Conservation (phyloP, 768 basidiomycete species). For the Terana coerulea region DNA sequence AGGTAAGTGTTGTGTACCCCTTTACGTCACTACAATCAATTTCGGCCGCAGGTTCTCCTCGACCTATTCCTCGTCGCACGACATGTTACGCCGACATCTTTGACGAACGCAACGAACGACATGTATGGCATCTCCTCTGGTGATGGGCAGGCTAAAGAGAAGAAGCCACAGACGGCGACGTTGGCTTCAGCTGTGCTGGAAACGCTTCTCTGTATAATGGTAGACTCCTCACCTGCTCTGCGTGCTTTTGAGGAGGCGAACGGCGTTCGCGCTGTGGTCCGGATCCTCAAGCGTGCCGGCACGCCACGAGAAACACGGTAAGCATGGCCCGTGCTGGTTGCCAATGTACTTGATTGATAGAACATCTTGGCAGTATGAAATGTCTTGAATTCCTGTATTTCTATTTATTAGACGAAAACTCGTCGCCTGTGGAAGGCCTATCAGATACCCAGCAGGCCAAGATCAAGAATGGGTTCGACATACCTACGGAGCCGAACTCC, state of each 20-base stretch:
- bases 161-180: slow-evolving; percentile 10
- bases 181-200: slow-evolving; percentile 80
- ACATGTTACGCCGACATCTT: slow-evolving; percentile 41
- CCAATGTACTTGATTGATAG: neutral
- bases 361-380: slow-evolving; percentile 69
- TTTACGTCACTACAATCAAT: neutral
- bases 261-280: slow-evolving; percentile 83
- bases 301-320: slow-evolving; percentile 88
- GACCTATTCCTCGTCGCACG: slow-evolving; percentile 68
- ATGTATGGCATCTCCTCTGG: neutral
- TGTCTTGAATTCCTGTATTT: slow-evolving; percentile 95
- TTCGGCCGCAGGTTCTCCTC: slow-evolving; percentile 54
- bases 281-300: slow-evolving; percentile 79
- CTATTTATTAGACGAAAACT: slow-evolving; percentile 82
- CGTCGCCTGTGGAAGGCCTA: slow-evolving; percentile 16
- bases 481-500: slow-evolving; percentile 17
- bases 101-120: slow-evolving; percentile 13
- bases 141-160: neutral
- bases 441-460: slow-evolving; percentile 23
- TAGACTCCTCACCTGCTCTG: slow-evolving; percentile 73
- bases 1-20: slow-evolving; percentile 41
- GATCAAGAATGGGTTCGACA: slow-evolving; percentile 35
- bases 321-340: slow-evolving; percentile 19
- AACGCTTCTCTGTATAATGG: slow-evolving; percentile 83
- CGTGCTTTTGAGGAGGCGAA: slow-evolving; percentile 73